A percentile compares a stretch with the other conserved stretches of the same genome.
These are phyloP conservation scores for Glaciozyma martinii DNA, from an alignment of 768 basidiomycete genomes.

Conservation along the genomic window DNA sequence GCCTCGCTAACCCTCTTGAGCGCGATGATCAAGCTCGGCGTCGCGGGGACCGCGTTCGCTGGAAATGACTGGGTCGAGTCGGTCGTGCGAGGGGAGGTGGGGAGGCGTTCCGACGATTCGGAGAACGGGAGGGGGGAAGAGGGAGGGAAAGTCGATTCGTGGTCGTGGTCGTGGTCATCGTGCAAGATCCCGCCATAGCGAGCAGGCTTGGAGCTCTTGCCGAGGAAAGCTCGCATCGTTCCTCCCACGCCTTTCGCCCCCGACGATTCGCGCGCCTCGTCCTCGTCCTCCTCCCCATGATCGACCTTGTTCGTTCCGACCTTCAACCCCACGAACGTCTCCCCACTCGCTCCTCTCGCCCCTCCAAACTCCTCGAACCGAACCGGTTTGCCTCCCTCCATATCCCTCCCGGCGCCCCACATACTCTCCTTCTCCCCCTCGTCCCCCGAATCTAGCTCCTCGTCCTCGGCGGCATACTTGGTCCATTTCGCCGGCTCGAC, in stretches of 20 bases:
- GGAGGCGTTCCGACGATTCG: neutral
- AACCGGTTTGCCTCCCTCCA: neutral
- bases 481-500: neutral
- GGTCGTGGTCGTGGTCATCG: neutral
- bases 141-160: neutral
- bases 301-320: neutral
- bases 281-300: neutral
- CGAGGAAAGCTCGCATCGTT: neutral
- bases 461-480: neutral
- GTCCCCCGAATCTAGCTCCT: conserved; percentile 11
- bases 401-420: conserved; percentile 9
- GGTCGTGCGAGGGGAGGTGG: neutral
- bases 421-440: conserved; percentile 24
- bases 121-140: neutral
- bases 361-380: conserved; percentile 8
- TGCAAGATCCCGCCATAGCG: neutral
- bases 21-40: conserved; percentile 24
- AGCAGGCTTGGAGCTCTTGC: neutral
- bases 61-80: neutral
- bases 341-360: neutral
- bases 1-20: conserved; percentile 16
- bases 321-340: no score
- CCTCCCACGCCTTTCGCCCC: no score
- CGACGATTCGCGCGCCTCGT: neutral
- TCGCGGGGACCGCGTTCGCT: conserved; percentile 13